These are phyloP conservation scores for Calonectria ilicicola DNA, from an alignment of 2,329 filamentous ascomycete species.

Conservation along the genomic window DNA sequence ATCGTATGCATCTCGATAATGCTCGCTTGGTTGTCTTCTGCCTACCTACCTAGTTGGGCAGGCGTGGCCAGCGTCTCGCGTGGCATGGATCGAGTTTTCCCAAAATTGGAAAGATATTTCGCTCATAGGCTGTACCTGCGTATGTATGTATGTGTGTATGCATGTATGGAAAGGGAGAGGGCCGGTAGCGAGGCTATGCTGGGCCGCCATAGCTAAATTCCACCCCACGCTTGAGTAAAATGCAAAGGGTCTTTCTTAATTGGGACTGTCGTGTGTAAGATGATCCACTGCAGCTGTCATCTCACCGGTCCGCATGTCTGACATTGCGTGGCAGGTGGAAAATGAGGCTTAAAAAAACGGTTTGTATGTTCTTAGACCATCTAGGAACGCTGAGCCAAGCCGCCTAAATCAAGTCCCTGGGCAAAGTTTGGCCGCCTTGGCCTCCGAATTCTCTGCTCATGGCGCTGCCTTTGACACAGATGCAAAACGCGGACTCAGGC, in stretches of 20 bases:
- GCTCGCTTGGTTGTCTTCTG: neutral
- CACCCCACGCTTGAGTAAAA: neutral
- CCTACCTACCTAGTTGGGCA: neutral
- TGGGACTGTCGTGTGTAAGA: neutral
- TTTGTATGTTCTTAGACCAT: neutral
- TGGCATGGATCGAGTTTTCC: constrained; percentile 6
- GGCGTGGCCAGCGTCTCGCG: neutral
- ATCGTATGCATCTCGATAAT: neutral
- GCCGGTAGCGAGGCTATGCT: neutral
- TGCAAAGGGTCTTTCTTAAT: neutral
- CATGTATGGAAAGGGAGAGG: no score
- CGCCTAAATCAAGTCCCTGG: neutral
- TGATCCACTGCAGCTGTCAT: neutral
- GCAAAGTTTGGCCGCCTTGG: neutral
- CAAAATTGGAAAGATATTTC: neutral
- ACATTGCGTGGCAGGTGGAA: neutral
- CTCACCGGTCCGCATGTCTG: neutral
- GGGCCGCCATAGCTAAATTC: neutral
- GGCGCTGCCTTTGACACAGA: neutral
- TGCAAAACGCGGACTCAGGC: neutral
- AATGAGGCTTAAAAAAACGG: neutral
- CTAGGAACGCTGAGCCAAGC: neutral
- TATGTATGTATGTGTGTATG: neutral
- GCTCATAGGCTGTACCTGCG: neutral
- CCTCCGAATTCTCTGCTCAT: neutral